Evolutionary conservation across 148 eudicot genomes (phyloP), one percentile per base, ranked within the genome.

Genomic region (Rhododendron ferrugineum): DNA sequence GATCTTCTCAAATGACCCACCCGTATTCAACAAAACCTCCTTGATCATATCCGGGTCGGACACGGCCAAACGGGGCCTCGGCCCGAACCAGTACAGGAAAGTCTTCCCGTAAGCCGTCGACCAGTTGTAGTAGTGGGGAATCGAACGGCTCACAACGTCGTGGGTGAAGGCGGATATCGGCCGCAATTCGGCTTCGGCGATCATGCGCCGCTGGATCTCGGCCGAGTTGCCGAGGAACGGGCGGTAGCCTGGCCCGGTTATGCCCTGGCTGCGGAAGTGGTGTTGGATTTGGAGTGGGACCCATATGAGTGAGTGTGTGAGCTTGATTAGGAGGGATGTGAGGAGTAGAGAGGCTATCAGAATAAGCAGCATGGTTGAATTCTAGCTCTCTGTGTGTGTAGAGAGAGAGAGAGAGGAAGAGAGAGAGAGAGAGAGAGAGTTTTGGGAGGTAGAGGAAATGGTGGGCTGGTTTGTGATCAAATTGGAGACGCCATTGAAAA

Each of bases 41-140:
- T 90, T 93, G 14, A 95, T 85, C 93, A 93, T 86, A 0, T 92
- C 92, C 18, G 93, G 93, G 6, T 93, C 96, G 28, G 92, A 78
- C 4, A 93, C 34, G 5, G 93, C 94, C 72, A 95, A 46, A 86
- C 94, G 90, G 40, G 96, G 91, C 87, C 72, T 92, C 6, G 89
- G 40, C 86, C 98, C 98, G 80, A 95, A 95, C 98, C 98, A 93
- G 79, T 90, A 95, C 47, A 95, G 42, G 40, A 95, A 93, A 10
- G 88, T 91, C 85, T 92, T 93, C 28, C 98, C 95, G 62, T 93
- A 92, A 0, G 80, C 80, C 79, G 49, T 83, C 42, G 96, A 92
- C 96, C 98, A 95, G 22, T 89, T 89, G 68, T 86, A 42, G 88
- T 92, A 93, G 83, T 90, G 91, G 1, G 98, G 98, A 83, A 91